Evolutionary conservation across 2,329 filamentous ascomycete genomes (phyloP).

Genomic region (Claviceps citrina): DNA sequence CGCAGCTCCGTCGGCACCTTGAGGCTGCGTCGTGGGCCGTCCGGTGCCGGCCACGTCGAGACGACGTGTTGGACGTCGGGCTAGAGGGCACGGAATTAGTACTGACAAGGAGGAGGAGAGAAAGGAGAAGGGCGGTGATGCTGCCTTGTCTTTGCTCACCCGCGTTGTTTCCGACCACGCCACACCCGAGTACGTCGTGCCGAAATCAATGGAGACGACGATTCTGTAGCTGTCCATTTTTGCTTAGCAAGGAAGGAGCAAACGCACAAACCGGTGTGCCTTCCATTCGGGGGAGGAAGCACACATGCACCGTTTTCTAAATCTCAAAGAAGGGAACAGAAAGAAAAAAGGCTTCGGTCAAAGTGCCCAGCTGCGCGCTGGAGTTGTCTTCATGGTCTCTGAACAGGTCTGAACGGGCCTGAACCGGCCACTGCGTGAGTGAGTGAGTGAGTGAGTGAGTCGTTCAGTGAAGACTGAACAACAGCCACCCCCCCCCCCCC

Average conservation of each 20-base stretch:
- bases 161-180: constrained; percentile 32
- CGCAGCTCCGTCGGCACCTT: constrained; percentile 36
- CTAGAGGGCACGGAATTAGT: constrained; percentile 8
- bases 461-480: too few relatives aligned
- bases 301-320: too few relatives aligned
- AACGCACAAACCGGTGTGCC: background rate
- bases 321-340: too few relatives aligned
- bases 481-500: too few relatives aligned
- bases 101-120: background rate
- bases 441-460: background rate
- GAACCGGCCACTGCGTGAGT: too few relatives aligned
- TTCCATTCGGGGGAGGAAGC: background rate
- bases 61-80: constrained; percentile 27
- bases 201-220: constrained; percentile 39
- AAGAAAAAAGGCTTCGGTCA: too few relatives aligned
- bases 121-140: background rate
- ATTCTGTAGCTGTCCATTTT: constrained; percentile 25
- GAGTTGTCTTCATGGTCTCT: too few relatives aligned
- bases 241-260: background rate
- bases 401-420: too few relatives aligned
- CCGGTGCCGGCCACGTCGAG: constrained; percentile 27
- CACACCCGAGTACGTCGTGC: constrained; percentile 41
- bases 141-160: constrained; percentile 12
- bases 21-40: constrained; percentile 19
- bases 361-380: too few relatives aligned